Conservation (phyloP, 495 filamentous ascomycete genomes). For the Trichoderma orchidacearum region DNA sequence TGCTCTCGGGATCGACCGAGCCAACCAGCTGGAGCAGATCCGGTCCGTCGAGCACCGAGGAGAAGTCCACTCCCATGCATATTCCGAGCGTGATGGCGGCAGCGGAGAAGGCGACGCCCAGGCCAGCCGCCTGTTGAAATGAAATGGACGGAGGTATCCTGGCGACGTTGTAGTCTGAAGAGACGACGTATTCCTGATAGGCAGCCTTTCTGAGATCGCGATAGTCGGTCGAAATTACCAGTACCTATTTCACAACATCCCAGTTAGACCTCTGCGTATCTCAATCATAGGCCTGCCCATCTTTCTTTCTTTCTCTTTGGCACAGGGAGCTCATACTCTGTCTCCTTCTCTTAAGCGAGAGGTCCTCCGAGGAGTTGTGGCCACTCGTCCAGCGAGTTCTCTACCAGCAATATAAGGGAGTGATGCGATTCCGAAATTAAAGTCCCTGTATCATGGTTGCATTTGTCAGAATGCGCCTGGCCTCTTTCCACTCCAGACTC, state of each 20-base stretch:
- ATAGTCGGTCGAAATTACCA: conserved; percentile 57
- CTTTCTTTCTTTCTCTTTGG: neutral
- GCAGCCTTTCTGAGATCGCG: conserved; percentile 54
- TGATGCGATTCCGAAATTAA: conserved; percentile 45
- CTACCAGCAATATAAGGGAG: conserved; percentile 50
- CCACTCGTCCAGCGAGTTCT: conserved; percentile 42
- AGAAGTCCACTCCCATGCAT: conserved; percentile 47
- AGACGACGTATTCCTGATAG: conserved; percentile 54
- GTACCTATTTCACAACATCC: conserved; percentile 19
- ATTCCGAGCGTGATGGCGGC: conserved; percentile 44
- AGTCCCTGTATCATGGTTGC: conserved; percentile 26
- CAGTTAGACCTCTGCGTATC: neutral
- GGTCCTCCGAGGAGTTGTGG: conserved; percentile 25
- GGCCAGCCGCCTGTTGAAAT: conserved; percentile 38
- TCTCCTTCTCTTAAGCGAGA: conserved; percentile 39
- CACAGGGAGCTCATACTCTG: conserved; percentile 14
- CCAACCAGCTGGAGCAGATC: conserved; percentile 33
- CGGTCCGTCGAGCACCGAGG: conserved; percentile 30
- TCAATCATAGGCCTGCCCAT: neutral
- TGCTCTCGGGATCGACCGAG: conserved; percentile 15
- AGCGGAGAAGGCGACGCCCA: conserved; percentile 53
- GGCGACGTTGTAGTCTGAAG: conserved; percentile 48
- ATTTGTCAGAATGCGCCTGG: too few species aligned
- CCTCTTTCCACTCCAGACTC: too few species aligned
- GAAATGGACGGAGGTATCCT: conserved; percentile 35